These are phyloP conservation scores for Hygrophorus russula DNA, from an alignment of 768 basidiomycete species.

Conservation along the genomic window DNA sequence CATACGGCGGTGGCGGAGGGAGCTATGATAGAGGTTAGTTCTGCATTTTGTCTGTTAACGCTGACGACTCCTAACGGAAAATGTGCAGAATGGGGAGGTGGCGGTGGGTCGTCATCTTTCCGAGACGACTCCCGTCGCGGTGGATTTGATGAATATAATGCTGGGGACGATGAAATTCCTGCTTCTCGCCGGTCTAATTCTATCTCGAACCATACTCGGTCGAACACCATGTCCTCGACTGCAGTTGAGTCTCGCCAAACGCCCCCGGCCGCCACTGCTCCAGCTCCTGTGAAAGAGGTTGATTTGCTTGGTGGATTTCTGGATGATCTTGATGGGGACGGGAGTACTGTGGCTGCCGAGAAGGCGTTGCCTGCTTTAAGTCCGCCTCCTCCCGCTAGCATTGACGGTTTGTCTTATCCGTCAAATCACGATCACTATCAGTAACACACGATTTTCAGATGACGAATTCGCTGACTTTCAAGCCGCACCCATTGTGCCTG, in stretches of 20 bases:
- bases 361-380: slow-evolving; percentile 46
- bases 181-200: slow-evolving; percentile 21
- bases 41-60: not conserved
- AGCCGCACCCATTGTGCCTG: slow-evolving; percentile 42
- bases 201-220: slow-evolving; percentile 25
- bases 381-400: slow-evolving; percentile 27
- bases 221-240: slow-evolving; percentile 9
- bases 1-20: slow-evolving; percentile 18
- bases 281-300: slow-evolving; percentile 37
- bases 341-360: slow-evolving; percentile 26
- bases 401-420: slow-evolving; percentile 16
- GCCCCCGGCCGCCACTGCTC: slow-evolving; percentile 22
- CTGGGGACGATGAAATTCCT: slow-evolving; percentile 75
- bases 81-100: too few species aligned
- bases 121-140: slow-evolving; percentile 43
- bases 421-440: not conserved
- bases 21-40: slow-evolving; percentile 12
- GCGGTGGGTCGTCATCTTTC: slow-evolving; percentile 23
- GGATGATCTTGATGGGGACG: slow-evolving; percentile 38
- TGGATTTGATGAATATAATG: slow-evolving; percentile 90
- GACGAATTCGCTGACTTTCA: slow-evolving; percentile 87
- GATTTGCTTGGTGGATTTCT: slow-evolving; percentile 73
- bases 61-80: not conserved
- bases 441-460: slow-evolving; percentile 25
- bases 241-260: slow-evolving; percentile 18